Conservation (phyloP, 805 yeast species). For the Sugiyamaella marilandica region DNA sequence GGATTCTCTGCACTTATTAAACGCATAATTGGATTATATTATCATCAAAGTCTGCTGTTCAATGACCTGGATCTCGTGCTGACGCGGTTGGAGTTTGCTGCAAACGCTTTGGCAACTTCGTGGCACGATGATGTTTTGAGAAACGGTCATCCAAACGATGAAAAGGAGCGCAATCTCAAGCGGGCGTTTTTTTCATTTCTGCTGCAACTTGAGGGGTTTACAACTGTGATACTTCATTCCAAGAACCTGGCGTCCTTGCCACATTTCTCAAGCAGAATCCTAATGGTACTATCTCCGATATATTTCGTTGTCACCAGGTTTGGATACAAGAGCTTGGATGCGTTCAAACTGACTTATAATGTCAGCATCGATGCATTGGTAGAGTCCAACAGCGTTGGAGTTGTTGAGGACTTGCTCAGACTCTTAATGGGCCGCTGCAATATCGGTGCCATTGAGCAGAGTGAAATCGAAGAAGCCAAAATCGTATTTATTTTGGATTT, state of each 20-base stretch:
- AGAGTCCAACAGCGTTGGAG: conserved; percentile 26
- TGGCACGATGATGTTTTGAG: background rate
- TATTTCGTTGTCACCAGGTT: conserved; percentile 26
- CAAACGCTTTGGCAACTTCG: background rate
- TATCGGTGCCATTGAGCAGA: conserved; percentile 22
- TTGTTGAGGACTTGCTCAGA: conserved; percentile 24
- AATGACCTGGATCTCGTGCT: conserved; percentile 10
- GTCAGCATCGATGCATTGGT: conserved; percentile 42
- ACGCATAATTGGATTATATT: conserved; percentile 1
- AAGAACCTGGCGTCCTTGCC: conserved; percentile 3
- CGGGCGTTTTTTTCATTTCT: conserved; percentile 23
- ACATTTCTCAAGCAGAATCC: conserved; percentile 18
- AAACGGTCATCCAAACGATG: background rate
- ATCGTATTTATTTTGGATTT: conserved; percentile 30
- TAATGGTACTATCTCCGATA: conserved; percentile 20
- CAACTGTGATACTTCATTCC: conserved; percentile 16
- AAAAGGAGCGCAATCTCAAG: conserved; percentile 19
- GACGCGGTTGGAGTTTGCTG: background rate
- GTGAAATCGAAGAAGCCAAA: conserved; percentile 28
- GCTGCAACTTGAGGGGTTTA: conserved; percentile 26
- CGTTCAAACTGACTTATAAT: conserved; percentile 56
- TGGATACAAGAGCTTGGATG: conserved; percentile 29
- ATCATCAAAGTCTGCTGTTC: background rate
- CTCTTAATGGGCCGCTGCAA: conserved; percentile 30
- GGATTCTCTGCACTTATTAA: conserved; percentile 17